Base-by-base conservation (phyloP, 192 early-diverging fungal species). In the Coemansia reversa region DNA sequence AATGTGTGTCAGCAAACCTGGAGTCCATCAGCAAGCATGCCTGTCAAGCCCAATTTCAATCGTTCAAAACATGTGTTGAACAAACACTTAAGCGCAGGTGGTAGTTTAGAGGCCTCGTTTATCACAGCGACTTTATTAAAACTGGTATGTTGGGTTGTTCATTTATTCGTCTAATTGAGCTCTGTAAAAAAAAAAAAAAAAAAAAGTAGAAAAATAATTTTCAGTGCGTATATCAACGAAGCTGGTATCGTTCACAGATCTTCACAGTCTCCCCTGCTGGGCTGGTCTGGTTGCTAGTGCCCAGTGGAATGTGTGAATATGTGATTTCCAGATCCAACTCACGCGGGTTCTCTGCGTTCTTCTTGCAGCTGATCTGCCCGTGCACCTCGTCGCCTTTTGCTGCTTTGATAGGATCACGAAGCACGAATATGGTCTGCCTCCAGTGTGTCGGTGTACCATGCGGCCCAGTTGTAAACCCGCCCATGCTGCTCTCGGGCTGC, bases 371-470 rank as follows among this genome's bases (percentile, higher is more conserved):
- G 61, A 94, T 90, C 5, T 59, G 72, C 11, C 92, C 92, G n/a
- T 55, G 61, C 5, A 89, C 14, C 61, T 73, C 67, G 48, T 83
- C 70, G 25, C 84, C 86, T 16, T 54, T 50, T 30, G 75, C 63
- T 7, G 88, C 86, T 7, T 79, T 66, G 25, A 94, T 62, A 12
- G 89, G 83, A 23, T 85, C 67, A 12, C 84, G 79, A 7, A 95
- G 79, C 11, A 87, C 73, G 79, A 98, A 96, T 18, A 90, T 70
- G 0, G 93, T 94, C 77, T 97, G 95, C 84, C 95, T 97, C 97
- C 97, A 98, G 83, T 98, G 97, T n/a, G 95, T 97, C 33, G 89
- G 86, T 60, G 84, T 86, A 25, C 87, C 86, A 51, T 84, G 76
- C 8, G 94, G 92, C 0, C 89, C 86, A 1, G 91, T 94, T 1